Evolutionary conservation across 2,329 filamentous ascomycete genomes (phyloP).

Genomic region (Aspergillus brunneoviolaceus): DNA sequence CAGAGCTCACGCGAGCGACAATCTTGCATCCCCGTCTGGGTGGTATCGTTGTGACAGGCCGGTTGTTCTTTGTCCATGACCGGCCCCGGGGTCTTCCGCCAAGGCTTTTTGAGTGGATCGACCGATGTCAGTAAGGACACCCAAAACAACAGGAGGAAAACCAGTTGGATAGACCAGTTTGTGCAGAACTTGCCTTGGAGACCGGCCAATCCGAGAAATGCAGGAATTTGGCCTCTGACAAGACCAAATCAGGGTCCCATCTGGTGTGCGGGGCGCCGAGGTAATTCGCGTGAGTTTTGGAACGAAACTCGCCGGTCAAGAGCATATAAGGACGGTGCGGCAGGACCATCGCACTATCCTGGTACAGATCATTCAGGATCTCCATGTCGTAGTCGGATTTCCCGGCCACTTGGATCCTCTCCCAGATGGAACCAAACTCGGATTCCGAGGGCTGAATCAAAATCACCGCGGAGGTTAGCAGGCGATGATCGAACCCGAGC

Average conservation of each 20-base stretch:
- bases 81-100: background rate
- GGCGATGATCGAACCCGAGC: background rate
- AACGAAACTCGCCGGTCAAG: constrained; percentile 8
- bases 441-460: constrained; percentile 4
- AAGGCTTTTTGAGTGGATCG: background rate
- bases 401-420: background rate
- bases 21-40: background rate
- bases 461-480: constrained; percentile 5
- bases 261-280: constrained; percentile 43
- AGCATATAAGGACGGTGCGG: constrained; percentile 6
- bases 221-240: constrained; percentile 59
- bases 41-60: background rate
- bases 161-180: no score
- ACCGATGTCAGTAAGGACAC: no score
- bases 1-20: background rate
- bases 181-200: background rate
- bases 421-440: background rate
- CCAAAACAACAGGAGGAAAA: no score
- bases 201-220: constrained; percentile 68
- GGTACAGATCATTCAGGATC: constrained; percentile 6
- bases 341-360: constrained; percentile 1
- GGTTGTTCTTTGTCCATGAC: background rate
- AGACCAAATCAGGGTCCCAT: constrained; percentile 56
- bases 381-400: constrained; percentile 2
- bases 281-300: constrained; percentile 47